Evolutionary conservation across 495 filamentous ascomycete genomes (phyloP).

Genomic region (Podospora didyma): DNA sequence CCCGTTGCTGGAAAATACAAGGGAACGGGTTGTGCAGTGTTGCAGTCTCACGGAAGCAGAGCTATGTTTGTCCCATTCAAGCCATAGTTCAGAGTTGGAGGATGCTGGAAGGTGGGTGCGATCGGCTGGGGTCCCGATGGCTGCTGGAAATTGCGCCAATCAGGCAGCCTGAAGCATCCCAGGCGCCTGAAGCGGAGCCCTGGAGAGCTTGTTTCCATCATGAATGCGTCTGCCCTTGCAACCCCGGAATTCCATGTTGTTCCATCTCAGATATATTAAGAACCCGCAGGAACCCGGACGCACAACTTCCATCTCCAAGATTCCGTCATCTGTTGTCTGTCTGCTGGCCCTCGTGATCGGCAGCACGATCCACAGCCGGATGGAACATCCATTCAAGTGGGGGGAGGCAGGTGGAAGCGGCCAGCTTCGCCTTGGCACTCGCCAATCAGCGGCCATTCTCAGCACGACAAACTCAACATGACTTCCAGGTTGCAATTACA

Average conservation of each 20-base stretch:
- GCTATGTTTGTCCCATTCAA: slow-evolving; percentile 13
- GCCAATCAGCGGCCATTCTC: no score
- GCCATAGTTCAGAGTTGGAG: slow-evolving; percentile 1
- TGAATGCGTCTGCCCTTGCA: no score
- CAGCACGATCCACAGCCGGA: no score
- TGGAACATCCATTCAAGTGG: no score
- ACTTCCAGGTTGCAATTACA: no score
- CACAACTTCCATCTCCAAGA: neutral
- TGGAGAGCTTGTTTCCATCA: neutral
- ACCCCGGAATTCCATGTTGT: neutral
- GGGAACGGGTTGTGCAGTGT: slow-evolving; percentile 12
- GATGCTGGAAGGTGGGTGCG: slow-evolving; percentile 1
- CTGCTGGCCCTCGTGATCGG: no score
- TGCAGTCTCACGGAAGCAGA: slow-evolving; percentile 26
- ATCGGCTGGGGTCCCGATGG: slow-evolving; percentile 6
- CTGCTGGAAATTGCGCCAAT: neutral
- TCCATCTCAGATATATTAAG: neutral
- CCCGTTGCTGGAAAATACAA: slow-evolving; percentile 12
- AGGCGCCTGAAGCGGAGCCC: no score
- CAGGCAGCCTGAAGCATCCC: neutral
- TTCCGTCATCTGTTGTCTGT: neutral
- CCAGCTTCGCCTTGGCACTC: no score
- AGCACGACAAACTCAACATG: no score
- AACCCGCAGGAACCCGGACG: neutral
- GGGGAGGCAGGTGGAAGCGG: no score